Evolutionary conservation across 306 rosid genomes (phyloP).

Genomic region (Lotus japonicus): DNA sequence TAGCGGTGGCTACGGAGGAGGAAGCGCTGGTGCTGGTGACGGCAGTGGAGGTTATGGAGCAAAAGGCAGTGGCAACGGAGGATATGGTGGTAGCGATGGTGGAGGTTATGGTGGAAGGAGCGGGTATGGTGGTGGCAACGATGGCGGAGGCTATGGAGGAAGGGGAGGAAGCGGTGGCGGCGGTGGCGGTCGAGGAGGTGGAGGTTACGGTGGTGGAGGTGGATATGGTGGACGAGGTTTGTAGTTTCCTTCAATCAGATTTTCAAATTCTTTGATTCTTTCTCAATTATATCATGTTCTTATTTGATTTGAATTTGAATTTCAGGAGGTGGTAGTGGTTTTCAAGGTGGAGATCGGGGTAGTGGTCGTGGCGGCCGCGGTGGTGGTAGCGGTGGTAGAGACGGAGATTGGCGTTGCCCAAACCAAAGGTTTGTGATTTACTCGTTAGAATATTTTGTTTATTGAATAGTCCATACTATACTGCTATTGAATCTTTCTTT

Average conservation of each 20-base stretch:
- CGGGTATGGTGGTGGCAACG: slow-evolving; percentile 21
- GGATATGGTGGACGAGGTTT: slow-evolving; percentile 72
- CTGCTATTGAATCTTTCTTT: not conserved
- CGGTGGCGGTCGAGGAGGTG: slow-evolving; percentile 16
- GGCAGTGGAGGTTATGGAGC: slow-evolving; percentile 28
- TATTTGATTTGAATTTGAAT: slow-evolving; percentile 17
- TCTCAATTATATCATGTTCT: not conserved
- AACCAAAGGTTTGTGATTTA: slow-evolving; percentile 49
- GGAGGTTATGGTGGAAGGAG: slow-evolving; percentile 32
- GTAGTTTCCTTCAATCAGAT: not conserved
- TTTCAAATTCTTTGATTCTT: not conserved
- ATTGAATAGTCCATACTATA: not conserved
- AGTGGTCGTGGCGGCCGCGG: slow-evolving; percentile 60
- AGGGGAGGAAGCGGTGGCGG: not conserved
- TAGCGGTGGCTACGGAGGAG: slow-evolving; percentile 40
- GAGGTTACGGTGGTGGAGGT: slow-evolving; percentile 45
- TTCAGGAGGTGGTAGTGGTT: slow-evolving; percentile 58
- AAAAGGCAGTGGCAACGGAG: not conserved
- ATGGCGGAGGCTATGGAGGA: slow-evolving; percentile 29
- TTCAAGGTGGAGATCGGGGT: slow-evolving; percentile 82
- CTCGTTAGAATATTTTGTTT: not conserved
- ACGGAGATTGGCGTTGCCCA: slow-evolving; percentile 98
- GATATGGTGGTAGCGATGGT: slow-evolving; percentile 23
- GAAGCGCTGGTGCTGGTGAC: not conserved
- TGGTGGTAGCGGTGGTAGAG: slow-evolving; percentile 84